Percentiles rank a stretch among this genome's conserved stretches.
These are phyloP conservation scores for Nakaseomyces sp. DNA, from an alignment of 1,139 yeast genomes.

Conservation along the genomic window DNA sequence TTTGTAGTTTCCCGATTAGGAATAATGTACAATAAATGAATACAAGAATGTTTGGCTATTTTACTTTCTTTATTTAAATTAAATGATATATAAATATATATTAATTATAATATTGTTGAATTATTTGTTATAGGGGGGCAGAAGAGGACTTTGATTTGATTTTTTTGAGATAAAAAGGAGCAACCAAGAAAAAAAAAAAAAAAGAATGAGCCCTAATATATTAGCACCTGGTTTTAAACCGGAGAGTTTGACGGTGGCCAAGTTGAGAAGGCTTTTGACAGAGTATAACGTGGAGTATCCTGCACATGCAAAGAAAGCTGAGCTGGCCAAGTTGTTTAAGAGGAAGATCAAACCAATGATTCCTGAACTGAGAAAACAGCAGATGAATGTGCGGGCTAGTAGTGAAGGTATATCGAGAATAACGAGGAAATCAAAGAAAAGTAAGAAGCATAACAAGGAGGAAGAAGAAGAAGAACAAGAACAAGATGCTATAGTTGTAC, in stretches of 20 bases:
- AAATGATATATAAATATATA: too few species aligned
- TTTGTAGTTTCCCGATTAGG: neutral
- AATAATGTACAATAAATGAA: neutral
- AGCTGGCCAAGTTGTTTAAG: conserved; percentile 46
- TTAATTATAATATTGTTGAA: too few species aligned
- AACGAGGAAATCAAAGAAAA: neutral
- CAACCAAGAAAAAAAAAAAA: neutral
- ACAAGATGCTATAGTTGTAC: neutral
- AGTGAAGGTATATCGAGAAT: conserved; percentile 5
- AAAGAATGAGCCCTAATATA: neutral
- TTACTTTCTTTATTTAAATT: too few species aligned
- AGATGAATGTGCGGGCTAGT: conserved; percentile 4
- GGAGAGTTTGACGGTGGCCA: conserved; percentile 48
- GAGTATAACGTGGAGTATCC: conserved; percentile 50
- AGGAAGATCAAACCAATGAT: conserved; percentile 33
- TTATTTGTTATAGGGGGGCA: too few species aligned
- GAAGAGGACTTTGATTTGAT: too few species aligned
- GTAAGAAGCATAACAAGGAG: too few species aligned
- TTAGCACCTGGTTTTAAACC: conserved; percentile 43
- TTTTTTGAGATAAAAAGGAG: too few species aligned
- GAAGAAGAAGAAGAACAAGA: neutral
- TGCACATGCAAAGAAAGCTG: conserved; percentile 55
- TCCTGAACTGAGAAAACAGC: conserved; percentile 17
- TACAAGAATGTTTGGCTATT: too few species aligned
- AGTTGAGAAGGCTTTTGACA: conserved; percentile 52